Evolutionary conservation across 306 rosid genomes (phyloP), one percentile per base, ranked within the genome.

Genomic region (Echinosophora koreensis): DNA sequence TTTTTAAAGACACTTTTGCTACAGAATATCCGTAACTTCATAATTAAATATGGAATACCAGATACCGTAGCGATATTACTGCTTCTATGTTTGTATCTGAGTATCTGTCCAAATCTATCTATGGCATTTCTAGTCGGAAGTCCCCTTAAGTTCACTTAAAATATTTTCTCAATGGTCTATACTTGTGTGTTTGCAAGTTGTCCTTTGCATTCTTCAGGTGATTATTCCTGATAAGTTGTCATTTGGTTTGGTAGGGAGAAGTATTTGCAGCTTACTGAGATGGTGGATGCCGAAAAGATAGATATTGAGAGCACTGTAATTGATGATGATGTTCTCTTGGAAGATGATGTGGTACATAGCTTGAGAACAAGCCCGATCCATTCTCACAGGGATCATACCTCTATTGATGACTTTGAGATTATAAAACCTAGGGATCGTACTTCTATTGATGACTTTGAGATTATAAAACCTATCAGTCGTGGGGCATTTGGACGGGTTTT

Each of bases 401-500:
- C 99, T 62, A 95, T 95, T 71, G 99, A 95, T 49, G 96, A 92
- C 84, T 95, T 95, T 83, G 99, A 88, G 87, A 95, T 92, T 79
- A 95, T 95, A 78, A 95, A 92, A 72, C 98, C 99, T 35, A 95
- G n/a, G n/a, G n/a, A n/a, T n/a, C n/a, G n/a, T n/a, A n/a, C n/a
- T n/a, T n/a, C n/a, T n/a, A n/a, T n/a, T n/a, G 99, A 95, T 49
- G 96, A 92, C 84, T 95, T 95, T 83, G 99, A 88, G 87, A 95
- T 92, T 79, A 95, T 95, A 78, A 95, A 92, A 72, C 98, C 99
- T 35, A 95, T 95, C 55, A 95, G 99, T 62, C 97, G 99, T 55
- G 99, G 99, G 74, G 99, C 99, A 86, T 95, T 95, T 85, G 99
- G 99, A 79, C 90, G 99, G 85, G 99, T 95, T 86, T 95, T 95